Percentiles rank a stretch among this genome's conserved stretches.
phyloP scores from a whole-genome alignment of 495 filamentous ascomycete genomes.

The Daldinia decipiens region DNA sequence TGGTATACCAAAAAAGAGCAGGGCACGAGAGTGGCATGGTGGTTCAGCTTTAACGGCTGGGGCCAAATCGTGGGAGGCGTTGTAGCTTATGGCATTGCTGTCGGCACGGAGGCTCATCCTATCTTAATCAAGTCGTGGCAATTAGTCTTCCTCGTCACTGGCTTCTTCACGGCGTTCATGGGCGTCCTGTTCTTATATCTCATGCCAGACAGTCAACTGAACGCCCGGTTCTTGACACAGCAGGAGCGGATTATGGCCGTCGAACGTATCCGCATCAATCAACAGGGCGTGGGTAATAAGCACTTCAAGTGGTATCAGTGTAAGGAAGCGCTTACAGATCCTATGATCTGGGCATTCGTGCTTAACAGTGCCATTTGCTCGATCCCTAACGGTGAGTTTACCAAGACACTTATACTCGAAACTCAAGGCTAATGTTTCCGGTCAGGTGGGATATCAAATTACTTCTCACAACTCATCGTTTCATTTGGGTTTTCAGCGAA shows the following conservation, averaged over 20 bases:
- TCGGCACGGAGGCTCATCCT: constrained; percentile 62
- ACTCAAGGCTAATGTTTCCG: constrained; percentile 6
- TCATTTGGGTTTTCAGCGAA: constrained; percentile 67
- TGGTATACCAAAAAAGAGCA: constrained; percentile 73
- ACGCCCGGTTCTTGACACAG: constrained; percentile 71
- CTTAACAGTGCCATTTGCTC: constrained; percentile 69
- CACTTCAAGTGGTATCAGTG: constrained; percentile 72
- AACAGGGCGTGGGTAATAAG: constrained; percentile 77
- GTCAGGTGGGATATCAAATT: constrained; percentile 71
- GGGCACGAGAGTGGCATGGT: constrained; percentile 65
- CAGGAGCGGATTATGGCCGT: constrained; percentile 69
- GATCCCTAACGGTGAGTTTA: constrained; percentile 65
- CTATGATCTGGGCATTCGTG: constrained; percentile 65
- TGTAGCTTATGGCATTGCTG: constrained; percentile 72
- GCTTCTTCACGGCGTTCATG: constrained; percentile 67
- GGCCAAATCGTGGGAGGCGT: constrained; percentile 70
- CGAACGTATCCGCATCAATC: constrained; percentile 69
- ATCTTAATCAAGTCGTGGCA: constrained; percentile 71
- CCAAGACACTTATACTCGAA: background rate
- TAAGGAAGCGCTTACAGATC: constrained; percentile 63
- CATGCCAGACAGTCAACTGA: constrained; percentile 75
- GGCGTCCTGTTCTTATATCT: constrained; percentile 69
- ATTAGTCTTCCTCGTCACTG: constrained; percentile 73
- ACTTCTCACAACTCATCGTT: constrained; percentile 75
- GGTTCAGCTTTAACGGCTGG: constrained; percentile 72